Evolutionary conservation across 306 rosid genomes (phyloP).

Genomic region (Vigna angularis): DNA sequence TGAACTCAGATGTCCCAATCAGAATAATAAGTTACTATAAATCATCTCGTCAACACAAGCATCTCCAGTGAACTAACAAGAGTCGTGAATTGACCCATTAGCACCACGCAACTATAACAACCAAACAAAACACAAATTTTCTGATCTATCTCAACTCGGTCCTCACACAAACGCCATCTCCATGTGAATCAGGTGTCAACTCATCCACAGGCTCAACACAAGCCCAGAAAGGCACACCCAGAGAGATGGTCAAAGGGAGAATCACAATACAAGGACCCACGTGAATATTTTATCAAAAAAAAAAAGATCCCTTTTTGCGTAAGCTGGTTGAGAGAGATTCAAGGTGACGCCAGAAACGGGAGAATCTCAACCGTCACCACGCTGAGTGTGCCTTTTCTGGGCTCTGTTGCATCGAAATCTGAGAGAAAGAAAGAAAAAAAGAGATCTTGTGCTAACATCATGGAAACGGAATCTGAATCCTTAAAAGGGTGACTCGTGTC

Average conservation of each 20-base stretch:
- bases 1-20: slow-evolving; percentile 9
- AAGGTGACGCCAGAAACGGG: slow-evolving; percentile 34
- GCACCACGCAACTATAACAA: background rate
- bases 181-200: slow-evolving; percentile 15
- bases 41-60: slow-evolving; percentile 21
- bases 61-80: slow-evolving; percentile 8
- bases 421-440: slow-evolving; percentile 7
- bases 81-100: slow-evolving; percentile 24
- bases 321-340: background rate
- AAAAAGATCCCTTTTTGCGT: background rate
- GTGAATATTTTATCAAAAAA: slow-evolving; percentile 19
- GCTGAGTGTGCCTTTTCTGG: slow-evolving; percentile 32
- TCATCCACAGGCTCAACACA: slow-evolving; percentile 7
- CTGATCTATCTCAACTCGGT: background rate
- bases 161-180: background rate
- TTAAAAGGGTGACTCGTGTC: slow-evolving; percentile 35
- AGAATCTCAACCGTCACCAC: slow-evolving; percentile 26
- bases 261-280: slow-evolving; percentile 41
- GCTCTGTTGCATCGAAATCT: slow-evolving; percentile 41
- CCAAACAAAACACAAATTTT: slow-evolving; percentile 29
- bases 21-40: slow-evolving; percentile 25
- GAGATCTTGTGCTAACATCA: slow-evolving; percentile 16
- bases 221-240: slow-evolving; percentile 25
- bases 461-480: slow-evolving; percentile 38
- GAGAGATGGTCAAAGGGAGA: slow-evolving; percentile 33